Evolutionary conservation across 148 eudicot species (phyloP), one percentile per base, ranked within the genome.

Genomic region (Vaccinium darrowii): DNA sequence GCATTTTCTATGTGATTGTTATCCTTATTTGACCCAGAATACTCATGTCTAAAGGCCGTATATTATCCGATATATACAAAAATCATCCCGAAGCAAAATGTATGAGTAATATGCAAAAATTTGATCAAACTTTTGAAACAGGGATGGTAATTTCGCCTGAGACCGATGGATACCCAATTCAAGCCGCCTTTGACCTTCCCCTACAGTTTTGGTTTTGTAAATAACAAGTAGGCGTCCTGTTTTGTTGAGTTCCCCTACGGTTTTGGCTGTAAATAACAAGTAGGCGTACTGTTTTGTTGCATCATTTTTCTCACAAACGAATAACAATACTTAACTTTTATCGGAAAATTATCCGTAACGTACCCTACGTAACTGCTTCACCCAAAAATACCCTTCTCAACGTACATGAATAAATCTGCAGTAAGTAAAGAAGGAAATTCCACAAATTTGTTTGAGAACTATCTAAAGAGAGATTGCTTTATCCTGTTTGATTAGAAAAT

Each of bases 401-500:
- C 23, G n/a, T 63, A 58, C 30, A 33, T 21, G 30, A n/a, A 9
- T n/a, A 63, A 63, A 9, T 23, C 71, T 3, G 30, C 71, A 63
- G 8, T 9, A 8, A 21, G 13, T 23, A 63, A 63, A n/a, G 12
- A 9, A 63, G 23, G n/a, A n/a, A 63, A n/a, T 23, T 23, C 30
- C 27, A 8, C 72, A 23, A 65, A 65, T 65, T 65, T 65, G 11
- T 65, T 23, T 23, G 14, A 47, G 23, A 80, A 33, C 50, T 21
- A 33, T 36, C 71, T 7, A 80, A 63, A 39, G 30, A 63, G 33
- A 47, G 10, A 12, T 43, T 81, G 74, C 74, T 47, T 62, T 63
- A 63, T 43, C 83, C 18, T 10, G 56, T 81, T 50, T 23, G 76
- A 47, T 50, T 65, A 27, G 84, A 73, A 67, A 80, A 81, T 65